These are phyloP conservation scores for Coccomyxa sp. DNA, from an alignment of 139 green algal genomes.

Conservation along the genomic window DNA sequence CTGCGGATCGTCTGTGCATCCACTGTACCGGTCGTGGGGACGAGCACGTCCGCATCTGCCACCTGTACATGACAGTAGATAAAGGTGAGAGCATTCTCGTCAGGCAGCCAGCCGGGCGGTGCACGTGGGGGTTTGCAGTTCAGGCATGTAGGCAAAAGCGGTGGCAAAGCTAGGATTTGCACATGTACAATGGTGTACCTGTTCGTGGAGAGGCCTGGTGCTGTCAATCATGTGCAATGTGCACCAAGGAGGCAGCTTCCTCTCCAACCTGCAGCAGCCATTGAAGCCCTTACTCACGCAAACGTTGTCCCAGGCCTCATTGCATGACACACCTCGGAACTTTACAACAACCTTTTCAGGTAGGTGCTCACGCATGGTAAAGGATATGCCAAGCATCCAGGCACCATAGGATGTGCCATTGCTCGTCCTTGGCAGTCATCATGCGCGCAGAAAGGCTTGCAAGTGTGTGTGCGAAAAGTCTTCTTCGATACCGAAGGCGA, in stretches of 20 bases:
- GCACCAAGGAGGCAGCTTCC: slow-evolving; percentile 1
- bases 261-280: neutral
- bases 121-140: neutral
- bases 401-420: slow-evolving; percentile 30
- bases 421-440: neutral
- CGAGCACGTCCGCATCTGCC: slow-evolving; percentile 31
- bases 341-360: no score
- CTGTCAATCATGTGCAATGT: slow-evolving; percentile 2
- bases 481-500: no score
- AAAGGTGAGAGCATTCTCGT: neutral
- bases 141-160: no score
- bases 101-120: no score
- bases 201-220: neutral
- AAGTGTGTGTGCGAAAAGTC: no score
- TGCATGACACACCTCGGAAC: no score
- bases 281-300: neutral
- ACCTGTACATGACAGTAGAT: slow-evolving; percentile 15
- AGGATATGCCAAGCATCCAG: slow-evolving; percentile 43
- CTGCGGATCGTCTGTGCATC: slow-evolving; percentile 22
- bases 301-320: no score
- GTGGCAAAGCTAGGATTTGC: neutral
- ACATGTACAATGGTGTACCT: neutral
- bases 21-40: slow-evolving; percentile 45
- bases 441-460: no score
- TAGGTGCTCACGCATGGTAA: slow-evolving; percentile 19